These are phyloP conservation scores for Excoecaria cochinchinensis DNA, from an alignment of 345 rosid genomes.

Conservation along the genomic window DNA sequence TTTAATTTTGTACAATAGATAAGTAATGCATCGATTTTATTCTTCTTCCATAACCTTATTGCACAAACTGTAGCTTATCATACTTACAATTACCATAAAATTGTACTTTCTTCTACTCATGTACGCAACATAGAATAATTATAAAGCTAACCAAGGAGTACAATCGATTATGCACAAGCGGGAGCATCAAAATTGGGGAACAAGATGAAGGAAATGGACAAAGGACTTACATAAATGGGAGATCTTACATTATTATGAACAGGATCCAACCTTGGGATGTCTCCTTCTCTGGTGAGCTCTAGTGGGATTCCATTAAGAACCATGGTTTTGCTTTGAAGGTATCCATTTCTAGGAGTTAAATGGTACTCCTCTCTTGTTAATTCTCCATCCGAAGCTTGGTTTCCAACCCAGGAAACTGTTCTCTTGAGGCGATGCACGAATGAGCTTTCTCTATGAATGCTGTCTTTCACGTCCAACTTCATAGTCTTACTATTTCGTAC, in stretches of 20 bases:
- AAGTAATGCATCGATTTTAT: not conserved
- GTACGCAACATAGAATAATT: not conserved
- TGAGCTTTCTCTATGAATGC: constrained; percentile 24
- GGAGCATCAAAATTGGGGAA: constrained; percentile 74
- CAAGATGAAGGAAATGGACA: constrained; percentile 76
- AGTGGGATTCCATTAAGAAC: constrained; percentile 74
- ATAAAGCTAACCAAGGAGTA: not conserved
- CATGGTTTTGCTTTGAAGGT: constrained; percentile 63
- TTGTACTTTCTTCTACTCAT: constrained; percentile 1
- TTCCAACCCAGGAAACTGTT: constrained; percentile 62
- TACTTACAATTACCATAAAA: constrained; percentile 20
- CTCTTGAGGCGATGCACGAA: constrained; percentile 50
- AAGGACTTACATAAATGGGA: constrained; percentile 47
- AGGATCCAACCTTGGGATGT: constrained; percentile 66
- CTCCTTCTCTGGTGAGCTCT: constrained; percentile 42
- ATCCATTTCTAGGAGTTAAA: constrained; percentile 69
- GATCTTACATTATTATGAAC: constrained; percentile 42
- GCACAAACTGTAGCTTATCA: constrained; percentile 1
- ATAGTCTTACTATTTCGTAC: constrained; percentile 47
- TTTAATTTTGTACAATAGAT: not conserved
- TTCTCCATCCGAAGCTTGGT: constrained; percentile 39
- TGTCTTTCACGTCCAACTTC: constrained; percentile 14
- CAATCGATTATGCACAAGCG: constrained; percentile 47
- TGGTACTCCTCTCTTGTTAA: constrained; percentile 82
- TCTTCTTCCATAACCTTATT: not conserved